Evolutionary conservation across 1,284 basidiomycete genomes (phyloP).

Genomic region (Paramarasmius palmivorus): DNA sequence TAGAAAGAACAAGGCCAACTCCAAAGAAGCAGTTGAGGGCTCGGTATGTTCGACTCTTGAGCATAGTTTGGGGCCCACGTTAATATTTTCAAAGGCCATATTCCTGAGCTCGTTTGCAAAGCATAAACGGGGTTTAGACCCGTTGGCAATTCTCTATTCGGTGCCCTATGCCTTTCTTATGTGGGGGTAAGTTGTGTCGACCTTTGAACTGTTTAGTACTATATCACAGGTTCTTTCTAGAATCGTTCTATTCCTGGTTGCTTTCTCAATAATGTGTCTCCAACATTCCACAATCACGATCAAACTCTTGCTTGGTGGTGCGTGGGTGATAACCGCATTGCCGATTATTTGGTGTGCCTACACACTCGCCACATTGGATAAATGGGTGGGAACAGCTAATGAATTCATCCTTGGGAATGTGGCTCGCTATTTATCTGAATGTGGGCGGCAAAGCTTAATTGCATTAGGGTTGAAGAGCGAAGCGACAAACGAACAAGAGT

Average conservation of each 20-base stretch:
- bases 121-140: conserved; percentile 4
- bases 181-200: conserved; percentile 11
- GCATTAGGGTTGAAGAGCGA: no score
- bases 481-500: no score
- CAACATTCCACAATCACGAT: not conserved
- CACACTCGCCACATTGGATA: conserved; percentile 1
- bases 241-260: conserved; percentile 8
- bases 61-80: no score
- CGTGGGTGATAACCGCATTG: not conserved
- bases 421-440: no score
- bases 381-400: no score
- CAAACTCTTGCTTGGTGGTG: not conserved
- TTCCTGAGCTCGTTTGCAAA: conserved; percentile 5
- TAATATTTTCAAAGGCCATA: not conserved
- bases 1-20: conserved; percentile 37
- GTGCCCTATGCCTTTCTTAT: conserved; percentile 8
- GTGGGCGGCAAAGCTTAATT: no score
- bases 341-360: conserved; percentile 9
- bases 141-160: conserved; percentile 10
- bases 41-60: conserved; percentile 24
- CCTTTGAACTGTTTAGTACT: no score
- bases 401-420: no score
- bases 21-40: conserved; percentile 27
- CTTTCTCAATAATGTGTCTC: conserved; percentile 10
- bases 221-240: no score